A percentile compares a stretch with the other conserved stretches of the same genome.
Conservation (phyloP, 2,329 filamentous ascomycete species). For the Dothidotthia symphoricarpi region DNA sequence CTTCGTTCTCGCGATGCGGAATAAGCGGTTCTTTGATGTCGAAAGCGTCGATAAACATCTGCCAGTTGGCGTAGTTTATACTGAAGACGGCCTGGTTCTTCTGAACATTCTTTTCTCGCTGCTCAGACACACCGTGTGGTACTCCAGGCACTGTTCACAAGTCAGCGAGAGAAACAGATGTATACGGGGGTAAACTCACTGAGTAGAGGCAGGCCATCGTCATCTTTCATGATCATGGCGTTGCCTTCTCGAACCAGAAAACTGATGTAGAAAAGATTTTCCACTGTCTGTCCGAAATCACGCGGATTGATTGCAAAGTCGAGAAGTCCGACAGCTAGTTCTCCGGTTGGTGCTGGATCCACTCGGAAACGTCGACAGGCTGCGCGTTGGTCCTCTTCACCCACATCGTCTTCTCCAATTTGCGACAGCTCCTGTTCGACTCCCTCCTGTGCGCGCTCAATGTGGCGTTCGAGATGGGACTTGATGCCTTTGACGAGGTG, state of each 20-base stretch:
- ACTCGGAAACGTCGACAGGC: slow-evolving; percentile 67
- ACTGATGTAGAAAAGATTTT: slow-evolving; percentile 95
- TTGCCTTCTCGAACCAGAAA: slow-evolving; percentile 88
- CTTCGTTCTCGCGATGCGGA: slow-evolving; percentile 60
- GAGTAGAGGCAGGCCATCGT: slow-evolving; percentile 72
- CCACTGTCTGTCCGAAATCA: slow-evolving; percentile 91
- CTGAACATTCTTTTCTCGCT: slow-evolving; percentile 54
- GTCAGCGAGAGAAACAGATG: slow-evolving; percentile 5
- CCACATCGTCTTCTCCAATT: slow-evolving; percentile 24
- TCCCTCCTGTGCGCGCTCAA: slow-evolving; percentile 38
- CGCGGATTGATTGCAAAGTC: slow-evolving; percentile 85
- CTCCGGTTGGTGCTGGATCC: slow-evolving; percentile 57
- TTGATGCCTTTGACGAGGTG: slow-evolving; percentile 75
- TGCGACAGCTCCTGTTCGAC: slow-evolving; percentile 43
- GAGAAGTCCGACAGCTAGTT: slow-evolving; percentile 66
- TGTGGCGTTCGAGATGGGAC: slow-evolving; percentile 53
- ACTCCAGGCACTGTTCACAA: slow-evolving; percentile 43
- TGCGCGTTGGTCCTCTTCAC: slow-evolving; percentile 42
- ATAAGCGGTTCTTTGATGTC: slow-evolving; percentile 80
- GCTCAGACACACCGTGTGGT: slow-evolving; percentile 52
- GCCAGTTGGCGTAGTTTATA: slow-evolving; percentile 83
- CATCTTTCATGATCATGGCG: slow-evolving; percentile 71
- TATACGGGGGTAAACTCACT: slow-evolving; percentile 55
- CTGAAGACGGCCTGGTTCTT: slow-evolving; percentile 82
- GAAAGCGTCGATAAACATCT: slow-evolving; percentile 71